Percentiles rank a stretch among this genome's conserved stretches.
Evolutionary conservation across 2,329 filamentous ascomycete genomes (phyloP).

Genomic region (Amauroascus verrucosus): DNA sequence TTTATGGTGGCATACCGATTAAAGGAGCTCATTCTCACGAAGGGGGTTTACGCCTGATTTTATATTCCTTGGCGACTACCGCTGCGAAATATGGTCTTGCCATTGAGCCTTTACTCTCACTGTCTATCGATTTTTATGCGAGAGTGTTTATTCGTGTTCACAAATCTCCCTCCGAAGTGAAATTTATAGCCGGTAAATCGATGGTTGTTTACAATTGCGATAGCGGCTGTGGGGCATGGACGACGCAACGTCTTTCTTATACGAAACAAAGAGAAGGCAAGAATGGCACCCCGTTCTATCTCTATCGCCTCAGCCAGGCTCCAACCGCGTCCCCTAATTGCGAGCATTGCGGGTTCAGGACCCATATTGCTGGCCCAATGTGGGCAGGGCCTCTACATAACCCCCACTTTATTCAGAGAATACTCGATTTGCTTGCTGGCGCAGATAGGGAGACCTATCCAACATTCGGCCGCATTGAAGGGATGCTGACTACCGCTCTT

Average conservation of each 20-base stretch:
- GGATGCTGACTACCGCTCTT: conserved; percentile 80
- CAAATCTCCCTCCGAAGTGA: conserved; percentile 73
- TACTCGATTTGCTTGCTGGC: conserved; percentile 61
- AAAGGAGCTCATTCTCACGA: conserved; percentile 84
- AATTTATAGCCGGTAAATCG: conserved; percentile 79
- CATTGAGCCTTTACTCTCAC: conserved; percentile 80
- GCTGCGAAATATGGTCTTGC: conserved; percentile 77
- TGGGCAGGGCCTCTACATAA: conserved; percentile 86
- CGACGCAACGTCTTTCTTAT: conserved; percentile 65
- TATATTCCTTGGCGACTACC: conserved; percentile 68
- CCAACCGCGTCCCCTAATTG: conserved; percentile 59
- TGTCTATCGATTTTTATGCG: conserved; percentile 93
- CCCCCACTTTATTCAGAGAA: conserved; percentile 64
- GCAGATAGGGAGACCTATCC: conserved; percentile 62
- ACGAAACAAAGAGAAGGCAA: conserved; percentile 59
- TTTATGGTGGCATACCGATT: conserved; percentile 84
- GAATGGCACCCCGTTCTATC: conserved; percentile 62
- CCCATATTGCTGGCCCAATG: conserved; percentile 87
- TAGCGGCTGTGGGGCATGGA: conserved; percentile 81
- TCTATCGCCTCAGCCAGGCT: conserved; percentile 63
- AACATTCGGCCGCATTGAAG: conserved; percentile 71
- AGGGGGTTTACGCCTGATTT: conserved; percentile 72
- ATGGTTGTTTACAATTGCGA: conserved; percentile 93
- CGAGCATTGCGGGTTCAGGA: conserved; percentile 74
- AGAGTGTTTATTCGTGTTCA: conserved; percentile 76